These are phyloP conservation scores for Phytophthora boehmeriae DNA, from an alignment of 352 stramenopile genomes.

Conservation along the genomic window DNA sequence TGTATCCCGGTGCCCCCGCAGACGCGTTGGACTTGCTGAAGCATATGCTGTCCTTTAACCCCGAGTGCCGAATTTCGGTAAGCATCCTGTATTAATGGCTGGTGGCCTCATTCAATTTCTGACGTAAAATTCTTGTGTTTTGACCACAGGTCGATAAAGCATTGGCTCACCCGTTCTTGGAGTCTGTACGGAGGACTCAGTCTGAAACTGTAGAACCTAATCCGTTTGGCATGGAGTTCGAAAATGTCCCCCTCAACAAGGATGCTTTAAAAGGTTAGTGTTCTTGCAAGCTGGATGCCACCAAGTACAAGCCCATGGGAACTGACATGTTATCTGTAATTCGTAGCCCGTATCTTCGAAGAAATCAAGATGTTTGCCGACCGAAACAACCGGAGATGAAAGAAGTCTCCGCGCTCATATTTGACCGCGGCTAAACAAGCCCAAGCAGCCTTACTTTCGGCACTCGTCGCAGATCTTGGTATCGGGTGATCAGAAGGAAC, in stretches of 20 bases:
- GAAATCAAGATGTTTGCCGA: constrained; percentile 87
- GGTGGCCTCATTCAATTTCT: neutral
- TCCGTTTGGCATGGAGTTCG: constrained; percentile 90
- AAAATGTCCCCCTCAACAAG: constrained; percentile 87
- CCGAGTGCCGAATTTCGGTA: constrained; percentile 84
- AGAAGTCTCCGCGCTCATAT: constrained; percentile 29
- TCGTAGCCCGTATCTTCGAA: constrained; percentile 81
- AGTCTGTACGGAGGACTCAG: constrained; percentile 73
- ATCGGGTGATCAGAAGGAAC: constrained; percentile 17
- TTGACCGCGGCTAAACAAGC: constrained; percentile 23
- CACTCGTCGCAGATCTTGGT: constrained; percentile 18
- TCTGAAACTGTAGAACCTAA: constrained; percentile 77
- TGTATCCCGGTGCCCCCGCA: constrained; percentile 81
- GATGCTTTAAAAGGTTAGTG: constrained; percentile 81
- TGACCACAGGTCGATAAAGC: constrained; percentile 87
- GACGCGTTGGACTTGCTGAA: constrained; percentile 88
- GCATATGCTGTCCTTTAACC: constrained; percentile 85
- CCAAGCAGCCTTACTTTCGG: constrained; percentile 11
- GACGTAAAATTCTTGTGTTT: constrained; percentile 1
- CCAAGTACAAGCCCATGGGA: neutral
- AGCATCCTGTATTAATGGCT: constrained; percentile 5
- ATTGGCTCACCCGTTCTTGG: constrained; percentile 82
- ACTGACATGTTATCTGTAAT: constrained; percentile 12
- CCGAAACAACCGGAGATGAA: constrained; percentile 76
- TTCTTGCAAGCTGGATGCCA: neutral